Evolutionary conservation across 495 filamentous ascomycete species (phyloP), one percentile per base, ranked within the genome.

Genomic region (Lophium mytilinum): DNA sequence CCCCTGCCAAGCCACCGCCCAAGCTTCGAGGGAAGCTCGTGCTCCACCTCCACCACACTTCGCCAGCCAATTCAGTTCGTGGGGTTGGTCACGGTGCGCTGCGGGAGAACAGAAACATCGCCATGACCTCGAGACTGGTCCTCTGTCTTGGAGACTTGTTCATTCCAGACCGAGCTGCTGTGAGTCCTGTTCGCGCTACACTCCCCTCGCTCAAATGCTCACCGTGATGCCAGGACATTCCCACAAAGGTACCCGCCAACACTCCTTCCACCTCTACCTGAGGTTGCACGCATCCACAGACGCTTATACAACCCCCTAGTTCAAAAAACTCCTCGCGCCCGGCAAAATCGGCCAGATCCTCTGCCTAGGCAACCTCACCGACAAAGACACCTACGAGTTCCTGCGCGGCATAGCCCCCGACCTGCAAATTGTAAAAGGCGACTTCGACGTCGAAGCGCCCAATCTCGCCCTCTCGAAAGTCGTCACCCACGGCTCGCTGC

Each of bases 321-420:
- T 99, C 82, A 90, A 89, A 68, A 97, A 96, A 70, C 93, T 99
- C 71, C 84, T 99, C 63, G 87, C 90, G 11, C 93, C 94, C 9
- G 94, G 94, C 66, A 97, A 97, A 76, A 99, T 99, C 67, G 88
- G 87, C 58, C 93, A 99, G 72, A 97, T 90, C 46, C 83, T 99
- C 58, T 97, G 93, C 72, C 83, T 99, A 9, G 93, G 93, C 55
- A 99, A 99, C 75, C 81, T 97, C 39, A 99, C 93, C 62, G 89
- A 94, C 74, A 88, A 89, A 69, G 81, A 87, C 58, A 96, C 90
- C 46, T 96, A 91, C 78, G 88, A 95, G 61, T 95, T 94, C 78
- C 89, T 97, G 37, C 90, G 91, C 61, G 79, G 81, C 66, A 83
- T 97, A 68, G 84, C 91, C 7, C 89, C 93, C 9, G 94, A 99